Percentiles rank a stretch among this genome's conserved stretches.
phyloP scores from a whole-genome alignment of 2,329 filamentous ascomycete genomes.

The Fusarium papillatum region DNA sequence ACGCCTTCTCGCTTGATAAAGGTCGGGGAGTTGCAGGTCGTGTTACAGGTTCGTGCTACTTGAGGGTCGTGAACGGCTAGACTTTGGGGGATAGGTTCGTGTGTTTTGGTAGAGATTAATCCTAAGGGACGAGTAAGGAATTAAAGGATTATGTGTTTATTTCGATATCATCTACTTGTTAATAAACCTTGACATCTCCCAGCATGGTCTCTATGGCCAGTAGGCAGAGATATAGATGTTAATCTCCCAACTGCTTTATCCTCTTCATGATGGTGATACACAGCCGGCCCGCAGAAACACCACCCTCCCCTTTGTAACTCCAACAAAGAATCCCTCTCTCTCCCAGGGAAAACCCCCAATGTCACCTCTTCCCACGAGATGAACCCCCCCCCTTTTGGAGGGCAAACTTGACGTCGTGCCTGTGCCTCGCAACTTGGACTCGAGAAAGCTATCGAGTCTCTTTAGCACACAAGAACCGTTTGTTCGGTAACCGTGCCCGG shows the following conservation, averaged over 20 bases:
- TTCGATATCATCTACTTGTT: not conserved
- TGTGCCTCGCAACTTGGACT: slow-evolving; percentile 39
- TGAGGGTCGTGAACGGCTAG: not conserved
- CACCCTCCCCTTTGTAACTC: slow-evolving; percentile 6
- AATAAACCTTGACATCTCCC: not conserved
- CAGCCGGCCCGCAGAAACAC: slow-evolving; percentile 19
- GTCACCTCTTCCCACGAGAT: not conserved
- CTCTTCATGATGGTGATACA: not conserved
- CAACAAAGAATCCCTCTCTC: not conserved
- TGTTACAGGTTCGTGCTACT: slow-evolving; percentile 33
- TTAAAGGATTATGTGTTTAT: not conserved
- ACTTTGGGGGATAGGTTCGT: not conserved
- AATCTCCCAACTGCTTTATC: not conserved
- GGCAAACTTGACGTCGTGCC: slow-evolving; percentile 27
- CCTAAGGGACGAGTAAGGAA: not conserved
- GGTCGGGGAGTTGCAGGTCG: slow-evolving; percentile 30
- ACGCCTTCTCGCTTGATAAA: slow-evolving; percentile 40
- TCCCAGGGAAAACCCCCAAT: not conserved
- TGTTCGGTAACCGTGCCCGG: slow-evolving; percentile 5
- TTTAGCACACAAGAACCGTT: slow-evolving; percentile 17
- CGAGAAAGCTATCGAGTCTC: slow-evolving; percentile 29
- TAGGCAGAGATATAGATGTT: not conserved
- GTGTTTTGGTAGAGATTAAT: not conserved
- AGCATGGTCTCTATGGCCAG: not conserved
- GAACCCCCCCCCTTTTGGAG: not conserved